Conservation (phyloP, 2,329 filamentous ascomycete genomes). For the Diplocarpon mali region DNA sequence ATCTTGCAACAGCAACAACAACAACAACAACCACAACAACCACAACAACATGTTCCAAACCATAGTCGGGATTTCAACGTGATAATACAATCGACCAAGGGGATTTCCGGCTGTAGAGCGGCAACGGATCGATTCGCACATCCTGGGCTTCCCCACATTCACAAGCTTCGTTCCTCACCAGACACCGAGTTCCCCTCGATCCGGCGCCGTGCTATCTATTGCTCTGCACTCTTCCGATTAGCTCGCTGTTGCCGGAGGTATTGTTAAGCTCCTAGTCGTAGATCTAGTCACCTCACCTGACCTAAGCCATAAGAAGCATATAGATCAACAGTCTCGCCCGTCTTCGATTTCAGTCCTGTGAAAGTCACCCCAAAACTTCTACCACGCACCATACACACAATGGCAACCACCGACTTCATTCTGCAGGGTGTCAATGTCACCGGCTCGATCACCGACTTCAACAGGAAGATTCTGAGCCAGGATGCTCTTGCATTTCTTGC, state of each 20-base stretch:
- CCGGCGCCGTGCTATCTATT: slow-evolving; percentile 15
- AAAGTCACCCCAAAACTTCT: too few relatives aligned
- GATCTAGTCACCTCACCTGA: too few relatives aligned
- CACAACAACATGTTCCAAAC: too few relatives aligned
- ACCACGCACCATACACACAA: slow-evolving; percentile 26
- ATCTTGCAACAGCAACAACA: too few relatives aligned
- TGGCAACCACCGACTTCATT: slow-evolving; percentile 63
- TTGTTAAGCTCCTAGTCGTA: too few relatives aligned
- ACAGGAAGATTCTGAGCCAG: slow-evolving; percentile 85
- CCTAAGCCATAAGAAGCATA: too few relatives aligned
- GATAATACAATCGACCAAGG: background rate
- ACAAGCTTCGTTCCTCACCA: slow-evolving; percentile 14
- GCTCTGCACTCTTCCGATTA: slow-evolving; percentile 8
- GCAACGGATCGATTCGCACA: slow-evolving; percentile 3
- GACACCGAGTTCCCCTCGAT: slow-evolving; percentile 17
- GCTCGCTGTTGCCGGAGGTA: slow-evolving; percentile 10
- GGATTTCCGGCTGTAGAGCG: slow-evolving; percentile 6
- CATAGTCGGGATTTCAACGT: background rate
- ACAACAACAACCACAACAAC: background rate
- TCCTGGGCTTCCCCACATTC: slow-evolving; percentile 21
- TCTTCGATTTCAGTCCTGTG: too few relatives aligned
- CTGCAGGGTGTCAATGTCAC: slow-evolving; percentile 83
- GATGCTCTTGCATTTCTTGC: slow-evolving; percentile 86
- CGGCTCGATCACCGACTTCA: slow-evolving; percentile 63
- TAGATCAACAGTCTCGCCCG: too few relatives aligned